Evolutionary conservation across 176 grass and related monocot species (phyloP).

Genomic region (Eleusine coracana): DNA sequence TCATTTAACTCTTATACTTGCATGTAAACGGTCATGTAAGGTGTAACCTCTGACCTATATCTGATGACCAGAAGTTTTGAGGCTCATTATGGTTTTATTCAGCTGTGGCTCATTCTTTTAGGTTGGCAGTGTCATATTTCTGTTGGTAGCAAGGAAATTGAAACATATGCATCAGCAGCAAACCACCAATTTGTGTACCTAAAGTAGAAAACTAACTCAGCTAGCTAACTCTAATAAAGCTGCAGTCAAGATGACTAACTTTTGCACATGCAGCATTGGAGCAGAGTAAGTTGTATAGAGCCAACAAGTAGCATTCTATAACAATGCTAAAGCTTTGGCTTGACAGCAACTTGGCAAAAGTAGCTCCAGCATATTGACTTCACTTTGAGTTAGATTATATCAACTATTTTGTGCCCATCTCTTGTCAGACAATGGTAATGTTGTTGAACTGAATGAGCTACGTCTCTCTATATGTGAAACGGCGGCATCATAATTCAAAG

Average conservation of each 20-base stretch:
- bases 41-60: background rate
- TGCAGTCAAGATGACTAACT: constrained; percentile 20
- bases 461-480: constrained; percentile 14
- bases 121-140: constrained; percentile 8
- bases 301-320: background rate
- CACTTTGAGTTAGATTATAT: constrained; percentile 33
- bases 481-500: constrained; percentile 23
- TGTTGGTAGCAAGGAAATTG: background rate
- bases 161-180: background rate
- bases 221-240: constrained; percentile 19
- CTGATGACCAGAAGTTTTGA: constrained; percentile 13
- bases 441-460: constrained; percentile 18
- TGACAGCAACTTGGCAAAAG: constrained; percentile 14
- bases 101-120: background rate
- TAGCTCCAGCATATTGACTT: background rate
- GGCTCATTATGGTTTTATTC: constrained; percentile 15
- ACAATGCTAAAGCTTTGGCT: constrained; percentile 17
- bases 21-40: constrained; percentile 8
- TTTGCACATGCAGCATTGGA: background rate
- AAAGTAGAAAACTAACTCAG: background rate
- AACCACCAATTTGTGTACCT: constrained; percentile 11
- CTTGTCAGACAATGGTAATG: constrained; percentile 11
- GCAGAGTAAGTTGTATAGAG: background rate
- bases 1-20: constrained; percentile 11
- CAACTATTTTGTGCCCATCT: constrained; percentile 28